phyloP scores from a whole-genome alignment of 2,329 filamentous ascomycete species.

The Neopestalotiopsis sp. region DNA sequence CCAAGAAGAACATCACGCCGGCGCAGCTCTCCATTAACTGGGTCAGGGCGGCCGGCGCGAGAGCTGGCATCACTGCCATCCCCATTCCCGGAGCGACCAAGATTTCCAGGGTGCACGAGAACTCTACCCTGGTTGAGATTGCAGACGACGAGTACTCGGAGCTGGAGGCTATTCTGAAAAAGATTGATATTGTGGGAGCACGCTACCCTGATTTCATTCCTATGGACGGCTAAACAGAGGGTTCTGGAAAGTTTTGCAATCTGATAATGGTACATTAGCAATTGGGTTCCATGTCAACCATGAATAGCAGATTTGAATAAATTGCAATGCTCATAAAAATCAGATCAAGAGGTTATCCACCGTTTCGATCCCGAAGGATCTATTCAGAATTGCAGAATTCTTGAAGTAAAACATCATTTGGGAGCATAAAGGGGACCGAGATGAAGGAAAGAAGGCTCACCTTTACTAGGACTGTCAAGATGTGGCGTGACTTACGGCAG shows the following conservation, averaged over 20 bases:
- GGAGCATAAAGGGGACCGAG: neutral
- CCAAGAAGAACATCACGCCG: conserved; percentile 63
- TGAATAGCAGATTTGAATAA: neutral
- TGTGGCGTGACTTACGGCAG: neutral
- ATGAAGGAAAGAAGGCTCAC: neutral
- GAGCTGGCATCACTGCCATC: conserved; percentile 62
- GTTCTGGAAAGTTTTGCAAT: neutral
- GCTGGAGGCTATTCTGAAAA: conserved; percentile 55
- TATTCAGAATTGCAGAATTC: conserved; percentile 44
- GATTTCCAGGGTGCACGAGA: conserved; percentile 63
- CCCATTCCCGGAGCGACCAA: conserved; percentile 71
- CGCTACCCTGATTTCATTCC: conserved; percentile 50
- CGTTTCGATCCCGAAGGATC: conserved; percentile 32
- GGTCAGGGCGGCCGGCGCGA: conserved; percentile 55
- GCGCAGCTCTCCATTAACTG: conserved; percentile 72
- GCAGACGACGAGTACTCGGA: conserved; percentile 55
- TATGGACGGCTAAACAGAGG: conserved; percentile 18
- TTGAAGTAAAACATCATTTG: conserved; percentile 38
- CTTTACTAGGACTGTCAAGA: neutral
- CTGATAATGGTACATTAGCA: neutral
- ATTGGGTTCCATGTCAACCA: neutral
- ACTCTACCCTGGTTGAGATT: conserved; percentile 56
- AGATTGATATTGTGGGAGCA: conserved; percentile 52
- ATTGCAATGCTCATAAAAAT: conserved; percentile 21
- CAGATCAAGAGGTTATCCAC: conserved; percentile 41